These are phyloP conservation scores for Volutella citrinella DNA, from an alignment of 2,329 filamentous ascomycete genomes.

Conservation along the genomic window DNA sequence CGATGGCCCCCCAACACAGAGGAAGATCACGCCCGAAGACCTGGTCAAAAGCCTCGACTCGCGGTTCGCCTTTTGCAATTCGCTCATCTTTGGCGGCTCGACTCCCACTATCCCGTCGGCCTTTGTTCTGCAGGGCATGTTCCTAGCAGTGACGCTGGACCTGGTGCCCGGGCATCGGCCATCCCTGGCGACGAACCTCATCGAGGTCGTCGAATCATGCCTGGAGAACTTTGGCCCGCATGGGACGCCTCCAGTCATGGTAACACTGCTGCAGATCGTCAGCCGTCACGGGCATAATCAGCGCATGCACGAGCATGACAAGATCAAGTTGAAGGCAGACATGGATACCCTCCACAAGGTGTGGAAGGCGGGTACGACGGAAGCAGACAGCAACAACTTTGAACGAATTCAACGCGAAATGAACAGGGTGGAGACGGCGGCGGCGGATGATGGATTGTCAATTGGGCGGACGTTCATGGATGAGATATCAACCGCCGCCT, in stretches of 20 bases:
- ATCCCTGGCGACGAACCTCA: slow-evolving; percentile 34
- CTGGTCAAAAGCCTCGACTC: slow-evolving; percentile 32
- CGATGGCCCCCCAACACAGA: slow-evolving; percentile 10
- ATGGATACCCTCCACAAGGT: slow-evolving; percentile 24
- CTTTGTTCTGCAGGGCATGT: slow-evolving; percentile 35
- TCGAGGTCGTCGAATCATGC: slow-evolving; percentile 35
- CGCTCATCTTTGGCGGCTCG: slow-evolving; percentile 32
- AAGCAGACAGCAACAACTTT: slow-evolving; percentile 14
- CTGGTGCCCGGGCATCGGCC: slow-evolving; percentile 30
- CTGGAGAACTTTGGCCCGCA: slow-evolving; percentile 29
- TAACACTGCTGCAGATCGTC: slow-evolving; percentile 34
- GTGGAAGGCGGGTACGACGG: slow-evolving; percentile 20
- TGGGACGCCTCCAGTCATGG: slow-evolving; percentile 33
- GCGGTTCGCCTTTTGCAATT: slow-evolving; percentile 37
- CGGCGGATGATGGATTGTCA: slow-evolving; percentile 1
- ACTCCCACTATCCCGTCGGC: slow-evolving; percentile 34
- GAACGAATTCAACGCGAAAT: slow-evolving; percentile 19
- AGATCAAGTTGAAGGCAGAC: slow-evolving; percentile 28
- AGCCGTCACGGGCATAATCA: slow-evolving; percentile 27
- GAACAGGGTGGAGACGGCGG: slow-evolving; percentile 14
- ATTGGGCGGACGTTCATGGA: slow-evolving; percentile 21
- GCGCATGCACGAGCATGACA: slow-evolving; percentile 33
- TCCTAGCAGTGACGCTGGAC: slow-evolving; percentile 34
- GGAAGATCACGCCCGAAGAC: slow-evolving; percentile 21
- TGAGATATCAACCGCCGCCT: slow-evolving; percentile 26